phyloP scores from a whole-genome alignment of 1,139 yeast species.

The Geotrichum citri-aurantii region DNA sequence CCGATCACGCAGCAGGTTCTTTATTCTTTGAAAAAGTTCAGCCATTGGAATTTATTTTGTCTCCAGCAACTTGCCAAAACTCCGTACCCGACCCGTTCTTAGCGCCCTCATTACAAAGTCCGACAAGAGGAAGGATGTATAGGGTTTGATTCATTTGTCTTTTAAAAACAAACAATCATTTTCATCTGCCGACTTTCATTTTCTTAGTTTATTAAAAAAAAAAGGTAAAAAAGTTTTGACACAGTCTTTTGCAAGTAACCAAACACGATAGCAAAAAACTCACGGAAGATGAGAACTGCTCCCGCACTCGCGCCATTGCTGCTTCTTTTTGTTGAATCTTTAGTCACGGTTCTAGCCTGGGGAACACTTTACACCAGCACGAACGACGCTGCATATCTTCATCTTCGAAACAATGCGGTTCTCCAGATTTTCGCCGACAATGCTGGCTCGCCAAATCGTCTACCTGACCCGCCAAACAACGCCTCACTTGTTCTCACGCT shows the following conservation, averaged over 20 bases:
- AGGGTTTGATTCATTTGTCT: background rate
- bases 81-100: background rate
- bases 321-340: background rate
- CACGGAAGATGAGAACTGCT: background rate
- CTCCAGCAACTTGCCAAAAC: background rate
- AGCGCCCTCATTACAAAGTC: background rate
- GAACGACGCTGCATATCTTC: constrained; percentile 19
- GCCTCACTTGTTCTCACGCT: constrained; percentile 21
- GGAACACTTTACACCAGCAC: constrained; percentile 20
- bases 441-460: constrained; percentile 10
- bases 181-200: background rate
- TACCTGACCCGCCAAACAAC: constrained; percentile 23
- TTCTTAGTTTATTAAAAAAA: background rate
- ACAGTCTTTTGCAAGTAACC: background rate
- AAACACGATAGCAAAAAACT: background rate
- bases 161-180: background rate
- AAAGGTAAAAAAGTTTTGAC: no score
- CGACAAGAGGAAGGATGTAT: background rate
- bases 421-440: constrained; percentile 18
- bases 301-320: background rate
- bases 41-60: background rate
- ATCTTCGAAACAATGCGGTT: constrained; percentile 20
- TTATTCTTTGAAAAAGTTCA: background rate
- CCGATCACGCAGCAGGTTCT: background rate
- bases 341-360: constrained; percentile 19